phyloP scores from a whole-genome alignment of 2,329 filamentous ascomycete species.

The Neofusicoccum kwambonambiense region DNA sequence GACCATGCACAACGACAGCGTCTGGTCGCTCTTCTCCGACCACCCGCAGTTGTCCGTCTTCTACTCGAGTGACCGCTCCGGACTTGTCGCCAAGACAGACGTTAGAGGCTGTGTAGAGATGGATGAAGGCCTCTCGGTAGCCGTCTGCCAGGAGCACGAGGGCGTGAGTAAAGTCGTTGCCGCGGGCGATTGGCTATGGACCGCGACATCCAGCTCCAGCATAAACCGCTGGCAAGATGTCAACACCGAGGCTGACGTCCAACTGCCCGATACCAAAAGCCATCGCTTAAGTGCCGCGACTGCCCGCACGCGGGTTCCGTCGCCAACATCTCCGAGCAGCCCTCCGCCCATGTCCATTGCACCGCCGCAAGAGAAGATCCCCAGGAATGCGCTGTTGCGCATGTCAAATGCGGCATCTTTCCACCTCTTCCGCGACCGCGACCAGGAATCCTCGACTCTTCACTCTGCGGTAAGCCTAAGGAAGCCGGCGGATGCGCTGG shows the following conservation, averaged over 20 bases:
- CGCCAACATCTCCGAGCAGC: constrained; percentile 38
- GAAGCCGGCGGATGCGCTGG: constrained; percentile 58
- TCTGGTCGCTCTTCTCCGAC: constrained; percentile 92
- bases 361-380: constrained; percentile 63
- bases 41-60: constrained; percentile 84
- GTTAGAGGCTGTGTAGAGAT: constrained; percentile 72
- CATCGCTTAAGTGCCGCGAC: constrained; percentile 56
- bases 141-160: constrained; percentile 88
- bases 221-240: constrained; percentile 91
- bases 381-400: constrained; percentile 72
- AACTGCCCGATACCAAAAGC: constrained; percentile 45
- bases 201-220: constrained; percentile 82
- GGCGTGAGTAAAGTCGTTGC: constrained; percentile 66
- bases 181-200: constrained; percentile 80
- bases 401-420: constrained; percentile 83
- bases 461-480: constrained; percentile 51
- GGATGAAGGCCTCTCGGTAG: constrained; percentile 85
- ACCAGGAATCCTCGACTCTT: constrained; percentile 57
- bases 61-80: constrained; percentile 91
- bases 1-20: constrained; percentile 98
- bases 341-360: constrained; percentile 31
- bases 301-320: constrained; percentile 38
- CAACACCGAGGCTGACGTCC: constrained; percentile 71
- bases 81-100: constrained; percentile 94
- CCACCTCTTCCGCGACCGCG: constrained; percentile 56